phyloP scores from a whole-genome alignment of 306 rosid species.

The Castanea crenata region DNA sequence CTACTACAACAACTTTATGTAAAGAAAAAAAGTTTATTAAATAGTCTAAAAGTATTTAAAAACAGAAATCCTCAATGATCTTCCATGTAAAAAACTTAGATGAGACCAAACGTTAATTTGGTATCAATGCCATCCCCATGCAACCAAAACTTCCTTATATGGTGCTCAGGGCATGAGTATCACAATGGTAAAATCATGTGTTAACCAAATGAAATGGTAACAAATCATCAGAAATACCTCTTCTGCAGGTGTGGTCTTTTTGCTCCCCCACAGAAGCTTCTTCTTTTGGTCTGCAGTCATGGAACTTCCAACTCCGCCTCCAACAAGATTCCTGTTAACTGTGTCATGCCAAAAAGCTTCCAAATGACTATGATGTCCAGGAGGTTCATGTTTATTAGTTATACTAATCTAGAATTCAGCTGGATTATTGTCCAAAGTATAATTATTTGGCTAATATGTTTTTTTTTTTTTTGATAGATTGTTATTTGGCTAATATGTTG shows the following conservation, averaged over 20 bases:
- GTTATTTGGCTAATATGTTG: background rate
- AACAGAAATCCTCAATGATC: background rate
- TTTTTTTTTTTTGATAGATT: background rate
- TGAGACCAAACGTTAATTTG: background rate
- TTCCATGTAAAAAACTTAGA: background rate
- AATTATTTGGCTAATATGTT: background rate
- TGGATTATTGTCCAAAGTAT: background rate
- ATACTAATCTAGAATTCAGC: too few relatives aligned
- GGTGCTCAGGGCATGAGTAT: background rate
- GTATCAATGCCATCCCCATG: background rate
- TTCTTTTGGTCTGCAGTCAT: slow-evolving; percentile 97
- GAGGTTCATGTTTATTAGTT: background rate
- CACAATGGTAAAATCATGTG: background rate
- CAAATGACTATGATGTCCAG: slow-evolving; percentile 6
- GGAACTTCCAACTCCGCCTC: slow-evolving; percentile 55
- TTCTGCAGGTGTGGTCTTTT: slow-evolving; percentile 62
- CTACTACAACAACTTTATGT: background rate
- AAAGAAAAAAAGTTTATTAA: background rate
- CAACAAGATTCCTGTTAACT: slow-evolving; percentile 84
- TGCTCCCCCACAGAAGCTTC: slow-evolving; percentile 95
- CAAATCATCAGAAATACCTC: slow-evolving; percentile 54
- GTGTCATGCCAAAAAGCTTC: slow-evolving; percentile 32
- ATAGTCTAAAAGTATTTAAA: background rate
- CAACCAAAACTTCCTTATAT: background rate
- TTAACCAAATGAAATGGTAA: background rate